Percentiles rank a stretch among this genome's conserved stretches.
phyloP scores from a whole-genome alignment of 2,329 filamentous ascomycete genomes.

The Metarhizium rileyi region DNA sequence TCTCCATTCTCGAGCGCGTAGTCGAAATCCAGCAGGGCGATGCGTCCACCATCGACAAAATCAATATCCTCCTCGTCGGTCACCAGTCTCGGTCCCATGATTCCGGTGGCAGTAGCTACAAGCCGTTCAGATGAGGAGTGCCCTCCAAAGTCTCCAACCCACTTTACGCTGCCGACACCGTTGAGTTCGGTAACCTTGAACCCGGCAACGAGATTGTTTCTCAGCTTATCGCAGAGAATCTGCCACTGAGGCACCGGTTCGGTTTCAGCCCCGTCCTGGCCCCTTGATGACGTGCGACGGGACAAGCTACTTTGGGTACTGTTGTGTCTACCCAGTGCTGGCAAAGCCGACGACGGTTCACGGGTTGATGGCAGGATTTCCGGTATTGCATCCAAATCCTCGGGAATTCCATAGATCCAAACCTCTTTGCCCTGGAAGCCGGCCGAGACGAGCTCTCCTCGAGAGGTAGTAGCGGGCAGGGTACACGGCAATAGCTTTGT shows the following conservation, averaged over 20 bases:
- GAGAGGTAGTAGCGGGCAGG: slow-evolving; percentile 56
- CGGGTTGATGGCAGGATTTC: slow-evolving; percentile 24
- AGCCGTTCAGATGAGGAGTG: slow-evolving; percentile 45
- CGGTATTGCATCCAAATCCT: slow-evolving; percentile 55
- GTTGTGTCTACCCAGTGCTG: slow-evolving; percentile 19
- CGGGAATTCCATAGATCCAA: slow-evolving; percentile 72
- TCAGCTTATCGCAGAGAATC: slow-evolving; percentile 54
- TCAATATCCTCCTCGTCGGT: slow-evolving; percentile 63
- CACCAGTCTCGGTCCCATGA: slow-evolving; percentile 45
- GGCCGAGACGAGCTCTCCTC: slow-evolving; percentile 62
- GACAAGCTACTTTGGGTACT: slow-evolving; percentile 19
- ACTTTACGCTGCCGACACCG: slow-evolving; percentile 60
- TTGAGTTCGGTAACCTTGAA: slow-evolving; percentile 54
- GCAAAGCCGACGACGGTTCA: slow-evolving; percentile 11
- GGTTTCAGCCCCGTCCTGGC: slow-evolving; percentile 17
- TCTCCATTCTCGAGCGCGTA: slow-evolving; percentile 48
- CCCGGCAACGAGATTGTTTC: slow-evolving; percentile 63
- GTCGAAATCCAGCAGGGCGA: slow-evolving; percentile 66
- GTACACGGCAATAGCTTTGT: slow-evolving; percentile 58
- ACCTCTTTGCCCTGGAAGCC: slow-evolving; percentile 64
- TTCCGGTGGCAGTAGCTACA: slow-evolving; percentile 63
- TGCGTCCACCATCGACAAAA: slow-evolving; percentile 68
- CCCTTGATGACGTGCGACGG: slow-evolving; percentile 21
- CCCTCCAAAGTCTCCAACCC: slow-evolving; percentile 50
- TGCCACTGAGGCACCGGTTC: slow-evolving; percentile 56